Evolutionary conservation across 1,284 basidiomycete species (phyloP), one percentile per base, ranked within the genome.

Genomic region (Ceratobasidium sp.): DNA sequence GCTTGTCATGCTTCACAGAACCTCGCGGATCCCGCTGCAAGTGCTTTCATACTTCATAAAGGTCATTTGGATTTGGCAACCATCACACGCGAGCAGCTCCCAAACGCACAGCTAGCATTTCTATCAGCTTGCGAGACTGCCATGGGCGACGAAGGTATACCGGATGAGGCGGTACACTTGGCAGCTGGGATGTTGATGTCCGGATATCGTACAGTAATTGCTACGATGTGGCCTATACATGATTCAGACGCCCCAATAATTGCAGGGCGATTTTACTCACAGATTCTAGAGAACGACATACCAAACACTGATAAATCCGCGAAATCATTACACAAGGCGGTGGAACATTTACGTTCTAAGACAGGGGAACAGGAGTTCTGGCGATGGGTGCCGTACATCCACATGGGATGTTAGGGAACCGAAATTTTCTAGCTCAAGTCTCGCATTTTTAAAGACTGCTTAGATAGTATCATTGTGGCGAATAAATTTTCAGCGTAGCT

Each of bases 161-260:
- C 68, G 3, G 42, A 70, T n/a, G 68, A 60, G 46, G 33, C 33
- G 3, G 53, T 51, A 2, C 68, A 70, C 63, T 44, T 66, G 39
- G 63, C 63, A n/a, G 63, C 63, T 23, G 63, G 63, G 7, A 51
- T 70, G 67, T 42, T n/a, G 13, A 49, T 70, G 39, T 42, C 67
- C 9, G 33, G 39, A 13, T 66, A 42, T 44, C 63, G 63, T 39
- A 18, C 39, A 12, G 63, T 39, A 26, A 44, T 66, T 39, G 63
- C 39, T 20, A 66, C 63, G 63, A 66, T 66, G 63, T 66, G 63
- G 63, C 12, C 23, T 10, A 66, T 66, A 20, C 18, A 23, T 10
- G 63, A 66, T 39, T 20, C 39, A 12, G 63, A 66, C 18, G 63
- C 39, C 10, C 63, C 63, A 28, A 18, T 28, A 44, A 39, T 66